These are phyloP conservation scores for Solanum clarkiae DNA, from an alignment of 257 asterid species.

Conservation along the genomic window DNA sequence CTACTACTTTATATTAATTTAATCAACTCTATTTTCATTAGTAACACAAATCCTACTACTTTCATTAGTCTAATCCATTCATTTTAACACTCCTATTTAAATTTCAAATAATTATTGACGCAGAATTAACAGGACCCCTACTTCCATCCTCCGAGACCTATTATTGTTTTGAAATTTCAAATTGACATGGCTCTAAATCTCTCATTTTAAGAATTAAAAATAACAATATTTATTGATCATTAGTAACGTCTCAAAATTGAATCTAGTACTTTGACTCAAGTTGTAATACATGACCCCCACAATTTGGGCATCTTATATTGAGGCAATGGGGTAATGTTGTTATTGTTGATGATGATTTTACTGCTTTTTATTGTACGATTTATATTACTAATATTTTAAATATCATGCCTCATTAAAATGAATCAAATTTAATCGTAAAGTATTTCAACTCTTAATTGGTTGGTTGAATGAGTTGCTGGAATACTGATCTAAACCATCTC, in stretches of 20 bases:
- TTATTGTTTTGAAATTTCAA: background rate
- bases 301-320: background rate
- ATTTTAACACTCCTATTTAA: background rate
- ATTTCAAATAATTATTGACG: background rate
- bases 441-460: background rate
- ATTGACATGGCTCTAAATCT: background rate
- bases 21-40: too few species aligned
- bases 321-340: too few species aligned
- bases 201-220: background rate
- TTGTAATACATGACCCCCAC: background rate
- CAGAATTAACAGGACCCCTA: too few species aligned
- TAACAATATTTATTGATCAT: background rate
- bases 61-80: background rate
- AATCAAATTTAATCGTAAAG: background rate
- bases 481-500: background rate
- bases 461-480: background rate
- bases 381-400: background rate
- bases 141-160: too few species aligned
- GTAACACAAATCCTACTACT: too few species aligned
- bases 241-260: background rate
- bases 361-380: background rate
- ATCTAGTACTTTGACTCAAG: background rate
- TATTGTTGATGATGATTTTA: background rate
- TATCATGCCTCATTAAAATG: background rate
- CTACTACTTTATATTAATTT: background rate